phyloP scores from a whole-genome alignment of 1,284 basidiomycete species.

The Coniferiporia sulphurascens region DNA sequence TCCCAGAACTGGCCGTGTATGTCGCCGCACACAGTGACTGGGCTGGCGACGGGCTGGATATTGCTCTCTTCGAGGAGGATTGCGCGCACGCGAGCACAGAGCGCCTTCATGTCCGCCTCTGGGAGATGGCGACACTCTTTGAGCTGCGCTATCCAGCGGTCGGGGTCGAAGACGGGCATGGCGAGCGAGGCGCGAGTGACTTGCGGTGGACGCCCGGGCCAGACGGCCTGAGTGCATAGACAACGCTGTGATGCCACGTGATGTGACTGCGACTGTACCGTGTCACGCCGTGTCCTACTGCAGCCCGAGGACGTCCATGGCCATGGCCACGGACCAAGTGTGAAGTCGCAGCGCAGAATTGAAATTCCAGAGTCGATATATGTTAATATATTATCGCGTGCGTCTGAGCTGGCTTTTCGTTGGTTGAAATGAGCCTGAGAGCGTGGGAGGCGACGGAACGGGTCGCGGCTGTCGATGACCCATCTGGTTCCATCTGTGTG shows the following conservation, averaged over 20 bases:
- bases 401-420: too few relatives aligned
- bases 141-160: constrained; percentile 76
- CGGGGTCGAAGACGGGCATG: constrained; percentile 49
- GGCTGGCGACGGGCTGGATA: constrained; percentile 88
- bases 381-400: too few relatives aligned
- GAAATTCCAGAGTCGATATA: too few relatives aligned
- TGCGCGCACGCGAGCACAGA: constrained; percentile 82
- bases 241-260: not conserved
- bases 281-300: not conserved
- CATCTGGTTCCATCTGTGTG: not conserved
- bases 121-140: constrained; percentile 83
- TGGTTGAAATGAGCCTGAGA: too few relatives aligned
- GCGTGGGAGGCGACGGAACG: too few relatives aligned
- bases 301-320: too few relatives aligned
- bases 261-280: not conserved
- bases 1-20: constrained; percentile 98
- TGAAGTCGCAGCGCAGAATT: too few relatives aligned
- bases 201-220: not conserved
- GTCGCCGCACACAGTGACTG: constrained; percentile 91
- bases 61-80: constrained; percentile 94
- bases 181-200: not conserved
- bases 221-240: not conserved
- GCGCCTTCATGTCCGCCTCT: constrained; percentile 85
- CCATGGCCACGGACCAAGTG: too few relatives aligned
- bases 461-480: not conserved